phyloP scores from a whole-genome alignment of 768 basidiomycete genomes.

The Lactarius psammicola region DNA sequence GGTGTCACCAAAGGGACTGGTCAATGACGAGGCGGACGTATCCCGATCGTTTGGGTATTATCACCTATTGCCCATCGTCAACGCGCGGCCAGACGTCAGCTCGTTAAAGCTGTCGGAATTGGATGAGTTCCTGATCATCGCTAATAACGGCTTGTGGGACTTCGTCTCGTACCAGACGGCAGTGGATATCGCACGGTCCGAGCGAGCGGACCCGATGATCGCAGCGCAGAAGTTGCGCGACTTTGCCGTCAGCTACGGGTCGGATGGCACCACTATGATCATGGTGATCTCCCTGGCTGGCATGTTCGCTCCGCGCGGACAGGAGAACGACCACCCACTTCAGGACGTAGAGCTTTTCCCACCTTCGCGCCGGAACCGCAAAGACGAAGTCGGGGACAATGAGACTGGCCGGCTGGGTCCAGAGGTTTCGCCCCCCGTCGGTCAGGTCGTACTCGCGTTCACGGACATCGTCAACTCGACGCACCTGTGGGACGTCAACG shows the following conservation, averaged over 20 bases:
- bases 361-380: conserved; percentile 36
- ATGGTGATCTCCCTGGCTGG: conserved; percentile 91
- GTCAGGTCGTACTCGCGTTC: conserved; percentile 90
- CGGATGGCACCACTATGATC: conserved; percentile 92
- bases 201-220: conserved; percentile 71
- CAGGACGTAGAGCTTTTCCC: conserved; percentile 42
- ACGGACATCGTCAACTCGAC: conserved; percentile 98
- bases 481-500: conserved; percentile 90
- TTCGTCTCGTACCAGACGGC: conserved; percentile 93
- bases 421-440: conserved; percentile 82
- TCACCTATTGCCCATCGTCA: conserved; percentile 85
- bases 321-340: conserved; percentile 46
- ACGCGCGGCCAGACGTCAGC: conserved; percentile 79
- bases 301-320: conserved; percentile 57
- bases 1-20: conserved; percentile 85
- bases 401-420: conserved; percentile 61
- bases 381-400: conserved; percentile 56
- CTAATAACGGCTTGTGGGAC: conserved; percentile 91
- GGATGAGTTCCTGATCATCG: conserved; percentile 97
- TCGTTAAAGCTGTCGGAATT: conserved; percentile 68
- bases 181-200: conserved; percentile 88
- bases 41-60: conserved; percentile 95
- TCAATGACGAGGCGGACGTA: conserved; percentile 89
- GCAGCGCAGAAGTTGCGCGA: conserved; percentile 97
- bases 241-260: conserved; percentile 95